Evolutionary conservation across 441 rosid genomes (phyloP).

Genomic region (Omphalea diandra): DNA sequence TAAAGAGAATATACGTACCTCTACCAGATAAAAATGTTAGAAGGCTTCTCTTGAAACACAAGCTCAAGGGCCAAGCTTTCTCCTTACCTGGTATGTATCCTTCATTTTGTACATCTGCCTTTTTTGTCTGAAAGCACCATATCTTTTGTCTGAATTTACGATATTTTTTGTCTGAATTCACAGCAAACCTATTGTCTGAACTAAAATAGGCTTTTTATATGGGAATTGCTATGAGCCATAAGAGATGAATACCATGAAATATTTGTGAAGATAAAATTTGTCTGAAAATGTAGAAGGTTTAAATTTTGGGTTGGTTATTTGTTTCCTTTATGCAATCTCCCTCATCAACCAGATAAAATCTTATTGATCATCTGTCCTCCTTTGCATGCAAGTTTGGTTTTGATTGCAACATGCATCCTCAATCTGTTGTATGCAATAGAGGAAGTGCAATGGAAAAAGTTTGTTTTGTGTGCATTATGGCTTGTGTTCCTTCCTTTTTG

Average conservation of each 20-base stretch:
- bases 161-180: neutral
- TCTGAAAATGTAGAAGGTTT: neutral
- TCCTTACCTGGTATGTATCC: slow-evolving; percentile 64
- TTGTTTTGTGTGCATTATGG: slow-evolving; percentile 3
- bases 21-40: slow-evolving; percentile 77
- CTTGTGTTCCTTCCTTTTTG: slow-evolving; percentile 1
- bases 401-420: neutral
- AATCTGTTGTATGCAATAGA: neutral
- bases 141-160: neutral
- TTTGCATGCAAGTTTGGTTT: neutral
- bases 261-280: neutral
- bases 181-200: neutral
- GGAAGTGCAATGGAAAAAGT: neutral
- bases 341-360: neutral
- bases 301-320: neutral
- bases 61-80: slow-evolving; percentile 74
- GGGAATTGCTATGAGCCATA: neutral
- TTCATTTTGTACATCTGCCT: neutral
- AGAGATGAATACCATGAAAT: neutral
- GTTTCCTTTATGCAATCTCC: neutral
- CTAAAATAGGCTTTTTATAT: too few species aligned
- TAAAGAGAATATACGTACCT: slow-evolving; percentile 87
- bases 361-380: neutral
- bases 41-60: slow-evolving; percentile 63
- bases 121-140: neutral